Conservation (phyloP, 768 basidiomycete genomes). For the Leccinum variicolor region DNA sequence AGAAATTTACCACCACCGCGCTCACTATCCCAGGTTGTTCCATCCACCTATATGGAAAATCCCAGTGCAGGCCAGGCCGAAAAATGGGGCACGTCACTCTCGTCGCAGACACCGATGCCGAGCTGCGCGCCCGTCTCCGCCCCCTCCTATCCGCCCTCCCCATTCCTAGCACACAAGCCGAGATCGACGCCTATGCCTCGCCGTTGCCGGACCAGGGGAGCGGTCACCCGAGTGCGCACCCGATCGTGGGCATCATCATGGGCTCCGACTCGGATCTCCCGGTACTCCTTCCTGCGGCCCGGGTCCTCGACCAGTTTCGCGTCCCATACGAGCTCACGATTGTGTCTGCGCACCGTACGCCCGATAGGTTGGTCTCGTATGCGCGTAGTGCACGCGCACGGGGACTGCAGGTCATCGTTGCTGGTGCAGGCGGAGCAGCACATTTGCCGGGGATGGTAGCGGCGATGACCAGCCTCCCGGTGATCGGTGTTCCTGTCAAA, state of each 20-base stretch:
- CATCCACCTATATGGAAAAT: slow-evolving; percentile 94
- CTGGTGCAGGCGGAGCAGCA: slow-evolving; percentile 97
- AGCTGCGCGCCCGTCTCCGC: slow-evolving; percentile 64
- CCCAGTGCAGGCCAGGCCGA: slow-evolving; percentile 80
- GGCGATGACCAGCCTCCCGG: slow-evolving; percentile 86
- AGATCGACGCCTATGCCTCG: slow-evolving; percentile 55
- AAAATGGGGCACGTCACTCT: slow-evolving; percentile 99
- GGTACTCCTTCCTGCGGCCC: slow-evolving; percentile 85
- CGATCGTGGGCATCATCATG: slow-evolving; percentile 94
- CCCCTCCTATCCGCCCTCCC: slow-evolving; percentile 70
- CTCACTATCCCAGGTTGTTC: slow-evolving; percentile 69
- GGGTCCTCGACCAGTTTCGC: slow-evolving; percentile 74
- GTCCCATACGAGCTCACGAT: slow-evolving; percentile 94
- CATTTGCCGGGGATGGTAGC: slow-evolving; percentile 99
- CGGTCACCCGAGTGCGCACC: slow-evolving; percentile 59
- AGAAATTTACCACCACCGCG: slow-evolving; percentile 52
- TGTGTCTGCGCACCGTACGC: slow-evolving; percentile 95
- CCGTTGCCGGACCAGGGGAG: slow-evolving; percentile 39
- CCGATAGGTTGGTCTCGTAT: slow-evolving; percentile 79
- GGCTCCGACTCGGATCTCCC: slow-evolving; percentile 98
- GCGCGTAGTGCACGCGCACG: slow-evolving; percentile 68
- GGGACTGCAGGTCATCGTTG: slow-evolving; percentile 76
- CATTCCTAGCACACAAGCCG: slow-evolving; percentile 32
- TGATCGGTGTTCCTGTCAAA: slow-evolving; percentile 96
- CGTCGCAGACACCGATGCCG: slow-evolving; percentile 77